These are phyloP conservation scores for Trypanosomatidae sp. DNA, from an alignment of 208 protist genomes.

Conservation along the genomic window DNA sequence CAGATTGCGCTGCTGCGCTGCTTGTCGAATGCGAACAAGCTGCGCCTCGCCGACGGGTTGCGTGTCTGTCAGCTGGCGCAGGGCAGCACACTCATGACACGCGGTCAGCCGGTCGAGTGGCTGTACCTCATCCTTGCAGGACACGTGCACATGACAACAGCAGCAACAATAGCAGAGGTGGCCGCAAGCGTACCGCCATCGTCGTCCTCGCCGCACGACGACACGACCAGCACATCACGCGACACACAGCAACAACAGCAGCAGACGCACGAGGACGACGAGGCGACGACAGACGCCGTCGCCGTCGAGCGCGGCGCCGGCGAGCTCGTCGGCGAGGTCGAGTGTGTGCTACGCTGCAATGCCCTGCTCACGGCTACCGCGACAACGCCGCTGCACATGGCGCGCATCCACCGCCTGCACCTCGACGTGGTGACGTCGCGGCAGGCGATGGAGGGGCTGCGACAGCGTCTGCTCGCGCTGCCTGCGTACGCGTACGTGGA, in stretches of 20 bases:
- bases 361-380: constrained; percentile 28
- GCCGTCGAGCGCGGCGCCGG: constrained; percentile 6
- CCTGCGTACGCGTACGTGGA: constrained; percentile 38
- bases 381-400: constrained; percentile 25
- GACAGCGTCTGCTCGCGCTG: constrained; percentile 24
- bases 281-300: background rate
- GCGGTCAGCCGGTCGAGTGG: constrained; percentile 46
- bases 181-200: background rate
- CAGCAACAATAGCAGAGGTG: constrained; percentile 1
- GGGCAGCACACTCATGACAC: constrained; percentile 18
- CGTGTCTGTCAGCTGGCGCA: constrained; percentile 29
- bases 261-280: background rate
- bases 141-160: constrained; percentile 19
- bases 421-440: constrained; percentile 41
- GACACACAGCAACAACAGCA: constrained; percentile 1
- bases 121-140: constrained; percentile 71
- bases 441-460: constrained; percentile 21
- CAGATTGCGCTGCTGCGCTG: constrained; percentile 20
- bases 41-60: constrained; percentile 38
- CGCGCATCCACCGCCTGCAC: constrained; percentile 42
- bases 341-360: constrained; percentile 42
- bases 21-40: constrained; percentile 19
- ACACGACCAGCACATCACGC: background rate
- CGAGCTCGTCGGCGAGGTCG: constrained; percentile 32
- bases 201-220: background rate